Conservation (phyloP, 331 rosid genomes). For the Spiraea crenata region DNA sequence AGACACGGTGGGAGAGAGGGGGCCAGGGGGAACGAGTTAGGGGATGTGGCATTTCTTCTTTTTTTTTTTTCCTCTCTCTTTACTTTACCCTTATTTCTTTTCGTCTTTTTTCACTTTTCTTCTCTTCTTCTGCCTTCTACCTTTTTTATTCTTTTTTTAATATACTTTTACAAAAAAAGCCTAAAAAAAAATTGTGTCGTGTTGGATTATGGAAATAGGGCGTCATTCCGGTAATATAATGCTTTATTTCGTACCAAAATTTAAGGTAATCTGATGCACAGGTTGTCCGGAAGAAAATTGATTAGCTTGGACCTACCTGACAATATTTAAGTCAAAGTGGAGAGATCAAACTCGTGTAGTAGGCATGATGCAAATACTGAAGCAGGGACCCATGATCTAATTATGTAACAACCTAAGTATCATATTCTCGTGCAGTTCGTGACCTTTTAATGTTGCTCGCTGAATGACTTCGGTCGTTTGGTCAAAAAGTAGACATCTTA, state of each 20-base stretch:
- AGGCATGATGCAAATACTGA: constrained; percentile 12
- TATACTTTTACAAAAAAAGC: no score
- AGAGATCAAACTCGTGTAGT: background rate
- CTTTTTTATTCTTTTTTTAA: no score
- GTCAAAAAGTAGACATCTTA: constrained; percentile 8
- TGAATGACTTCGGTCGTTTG: background rate
- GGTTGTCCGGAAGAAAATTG: background rate
- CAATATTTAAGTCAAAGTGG: constrained; percentile 10
- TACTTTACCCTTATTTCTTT: no score
- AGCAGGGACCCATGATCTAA: constrained; percentile 1
- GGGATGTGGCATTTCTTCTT: no score
- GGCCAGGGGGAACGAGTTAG: no score
- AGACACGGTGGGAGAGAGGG: no score
- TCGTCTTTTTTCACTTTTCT: no score
- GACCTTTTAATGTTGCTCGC: background rate
- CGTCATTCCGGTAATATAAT: background rate
- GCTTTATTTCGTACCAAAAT: background rate
- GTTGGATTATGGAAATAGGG: constrained; percentile 11
- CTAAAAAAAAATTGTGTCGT: no score
- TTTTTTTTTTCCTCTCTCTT: no score
- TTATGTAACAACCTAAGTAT: constrained; percentile 13
- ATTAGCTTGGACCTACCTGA: background rate
- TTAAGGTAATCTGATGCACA: background rate
- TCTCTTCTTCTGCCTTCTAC: no score
- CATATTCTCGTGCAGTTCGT: constrained; percentile 20